Conservation (phyloP, 169 alveolate genomes). For the Plasmodium reichenowi region DNA sequence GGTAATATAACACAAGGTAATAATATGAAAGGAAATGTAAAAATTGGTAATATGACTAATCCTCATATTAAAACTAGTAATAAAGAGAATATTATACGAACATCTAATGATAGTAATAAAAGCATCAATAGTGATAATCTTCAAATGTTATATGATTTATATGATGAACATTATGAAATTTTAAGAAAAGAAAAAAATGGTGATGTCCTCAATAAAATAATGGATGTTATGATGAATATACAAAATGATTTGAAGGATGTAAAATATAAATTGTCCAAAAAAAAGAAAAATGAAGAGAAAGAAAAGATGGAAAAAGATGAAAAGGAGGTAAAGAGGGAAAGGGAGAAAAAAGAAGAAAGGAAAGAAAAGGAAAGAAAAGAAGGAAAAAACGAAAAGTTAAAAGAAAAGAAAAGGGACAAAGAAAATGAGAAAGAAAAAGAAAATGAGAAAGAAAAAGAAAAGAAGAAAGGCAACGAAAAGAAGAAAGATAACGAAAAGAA, state of each 20-base stretch:
- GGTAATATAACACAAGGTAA: not conserved
- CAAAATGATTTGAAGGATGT: slow-evolving; percentile 68
- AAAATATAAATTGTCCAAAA: slow-evolving; percentile 27
- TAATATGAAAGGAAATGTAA: not conserved
- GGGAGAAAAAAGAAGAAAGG: not conserved
- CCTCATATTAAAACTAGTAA: not conserved
- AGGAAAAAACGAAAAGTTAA: not conserved
- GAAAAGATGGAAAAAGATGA: not conserved
- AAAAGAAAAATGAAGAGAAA: slow-evolving; percentile 6
- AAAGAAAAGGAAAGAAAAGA: not conserved
- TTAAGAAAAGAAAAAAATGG: slow-evolving; percentile 30
- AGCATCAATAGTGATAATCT: slow-evolving; percentile 1
- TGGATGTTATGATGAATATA: slow-evolving; percentile 72
- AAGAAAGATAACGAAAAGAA: not conserved
- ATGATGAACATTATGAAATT: slow-evolving; percentile 13
- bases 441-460: not conserved
- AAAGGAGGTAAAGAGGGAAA: not conserved
- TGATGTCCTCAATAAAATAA: slow-evolving; percentile 37
- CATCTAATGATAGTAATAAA: not conserved
- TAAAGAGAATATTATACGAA: not conserved
- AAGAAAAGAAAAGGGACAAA: not conserved
- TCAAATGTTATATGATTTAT: slow-evolving; percentile 6
- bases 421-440: not conserved
- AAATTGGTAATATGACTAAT: not conserved
- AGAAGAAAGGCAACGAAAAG: not conserved